Conservation (phyloP, 441 rosid genomes). For the Bocquillonia castaneifolia region DNA sequence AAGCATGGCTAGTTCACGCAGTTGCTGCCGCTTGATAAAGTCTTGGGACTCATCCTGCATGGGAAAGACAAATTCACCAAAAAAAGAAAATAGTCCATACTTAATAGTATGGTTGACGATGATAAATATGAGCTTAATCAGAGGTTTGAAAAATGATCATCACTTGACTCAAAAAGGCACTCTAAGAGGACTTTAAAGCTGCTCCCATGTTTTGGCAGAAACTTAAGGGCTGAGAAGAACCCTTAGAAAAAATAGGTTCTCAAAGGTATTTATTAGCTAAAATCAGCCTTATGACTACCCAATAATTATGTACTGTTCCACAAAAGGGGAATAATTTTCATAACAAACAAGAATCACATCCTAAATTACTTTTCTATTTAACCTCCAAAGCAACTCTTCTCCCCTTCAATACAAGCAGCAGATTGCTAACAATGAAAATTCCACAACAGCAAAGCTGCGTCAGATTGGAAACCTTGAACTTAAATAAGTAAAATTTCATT, state of each 20-base stretch:
- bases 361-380: too few relatives aligned
- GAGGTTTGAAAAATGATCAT: not conserved
- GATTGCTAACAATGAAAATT: too few relatives aligned
- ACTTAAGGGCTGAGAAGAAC: not conserved
- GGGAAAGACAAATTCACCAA: not conserved
- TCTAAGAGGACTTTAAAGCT: not conserved
- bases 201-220: not conserved
- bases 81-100: not conserved
- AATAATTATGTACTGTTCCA: too few relatives aligned
- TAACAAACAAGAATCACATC: too few relatives aligned
- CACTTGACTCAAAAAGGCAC: not conserved
- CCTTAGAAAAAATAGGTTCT: not conserved
- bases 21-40: constrained; percentile 83
- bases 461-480: not conserved
- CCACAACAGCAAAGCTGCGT: not conserved
- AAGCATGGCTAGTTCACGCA: constrained; percentile 81
- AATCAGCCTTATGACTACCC: too few relatives aligned
- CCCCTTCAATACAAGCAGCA: too few relatives aligned
- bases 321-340: too few relatives aligned
- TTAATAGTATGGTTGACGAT: not conserved
- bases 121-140: not conserved
- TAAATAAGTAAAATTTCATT: not conserved
- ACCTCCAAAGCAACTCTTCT: too few relatives aligned
- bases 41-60: constrained; percentile 91
- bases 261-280: not conserved